Evolutionary conservation across 2,329 filamentous ascomycete genomes (phyloP).

Genomic region (Fusarium marasasianum): DNA sequence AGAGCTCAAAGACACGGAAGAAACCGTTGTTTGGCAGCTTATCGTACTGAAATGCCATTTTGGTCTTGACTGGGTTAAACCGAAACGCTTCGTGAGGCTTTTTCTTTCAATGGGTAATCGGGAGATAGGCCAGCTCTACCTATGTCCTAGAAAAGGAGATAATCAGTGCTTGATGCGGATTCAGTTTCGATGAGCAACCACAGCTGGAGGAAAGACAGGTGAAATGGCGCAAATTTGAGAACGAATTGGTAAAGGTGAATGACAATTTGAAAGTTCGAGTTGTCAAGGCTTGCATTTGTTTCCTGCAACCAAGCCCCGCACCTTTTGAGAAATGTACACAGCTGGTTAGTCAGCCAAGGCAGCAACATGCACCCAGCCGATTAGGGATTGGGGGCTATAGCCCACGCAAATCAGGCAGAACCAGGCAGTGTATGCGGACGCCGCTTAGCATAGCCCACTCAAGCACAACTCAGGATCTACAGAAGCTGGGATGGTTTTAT

Average conservation of each 20-base stretch:
- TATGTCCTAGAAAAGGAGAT: background rate
- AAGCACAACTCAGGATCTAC: background rate
- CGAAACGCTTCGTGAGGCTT: too few relatives aligned
- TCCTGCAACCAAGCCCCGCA: background rate
- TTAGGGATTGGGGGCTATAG: background rate
- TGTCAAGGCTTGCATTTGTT: background rate
- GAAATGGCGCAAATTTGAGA: accelerated
- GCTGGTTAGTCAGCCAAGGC: background rate
- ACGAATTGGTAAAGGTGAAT: accelerated
- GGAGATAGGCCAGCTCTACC: accelerated
- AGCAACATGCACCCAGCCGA: background rate
- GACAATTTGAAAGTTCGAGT: background rate
- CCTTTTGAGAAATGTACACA: accelerated
- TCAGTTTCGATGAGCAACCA: background rate
- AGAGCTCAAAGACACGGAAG: background rate
- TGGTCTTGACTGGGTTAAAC: background rate
- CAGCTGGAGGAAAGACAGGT: background rate
- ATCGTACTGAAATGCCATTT: background rate
- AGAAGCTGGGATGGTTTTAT: too few relatives aligned
- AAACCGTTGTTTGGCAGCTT: background rate
- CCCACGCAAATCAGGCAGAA: background rate
- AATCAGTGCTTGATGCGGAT: background rate
- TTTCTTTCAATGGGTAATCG: too few relatives aligned
- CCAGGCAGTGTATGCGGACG: background rate
- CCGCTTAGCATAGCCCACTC: background rate